Evolutionary conservation across 441 rosid genomes (phyloP).

Genomic region (Gossypium trilobum): DNA sequence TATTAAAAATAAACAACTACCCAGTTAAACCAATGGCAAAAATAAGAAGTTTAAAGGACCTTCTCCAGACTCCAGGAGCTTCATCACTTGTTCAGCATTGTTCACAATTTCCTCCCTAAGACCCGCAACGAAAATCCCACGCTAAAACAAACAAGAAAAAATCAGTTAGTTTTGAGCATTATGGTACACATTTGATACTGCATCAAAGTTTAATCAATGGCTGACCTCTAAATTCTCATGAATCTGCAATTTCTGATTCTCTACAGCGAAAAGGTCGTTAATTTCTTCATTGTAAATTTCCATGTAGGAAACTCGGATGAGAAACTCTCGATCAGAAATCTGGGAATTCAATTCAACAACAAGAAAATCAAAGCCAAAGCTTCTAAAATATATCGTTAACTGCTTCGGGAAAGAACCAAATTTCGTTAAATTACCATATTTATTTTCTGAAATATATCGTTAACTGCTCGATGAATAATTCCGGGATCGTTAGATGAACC

Average conservation of each 20-base stretch:
- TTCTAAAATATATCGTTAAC: neutral
- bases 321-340: constrained; percentile 72
- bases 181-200: neutral
- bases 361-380: constrained; percentile 7
- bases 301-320: constrained; percentile 84
- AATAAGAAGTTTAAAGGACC: constrained; percentile 34
- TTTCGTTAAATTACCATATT: constrained; percentile 28
- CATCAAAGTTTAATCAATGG: neutral
- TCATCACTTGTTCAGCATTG: constrained; percentile 66
- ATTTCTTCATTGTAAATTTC: constrained; percentile 90
- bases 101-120: constrained; percentile 78
- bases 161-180: constrained; percentile 3
- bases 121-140: constrained; percentile 82
- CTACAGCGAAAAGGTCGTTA: constrained; percentile 66
- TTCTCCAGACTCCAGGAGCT: constrained; percentile 78
- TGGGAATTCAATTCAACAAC: constrained; percentile 22
- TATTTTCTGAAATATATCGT: constrained; percentile 53
- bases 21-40: neutral
- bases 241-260: constrained; percentile 71
- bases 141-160: constrained; percentile 34
- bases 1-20: neutral
- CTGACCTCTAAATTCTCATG: constrained; percentile 89
- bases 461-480: constrained; percentile 61
- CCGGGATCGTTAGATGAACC: constrained; percentile 71
- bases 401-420: neutral